Evolutionary conservation across 768 basidiomycete species (phyloP), one percentile per base, ranked within the genome.

Genomic region (Gymnopilus dilepis): DNA sequence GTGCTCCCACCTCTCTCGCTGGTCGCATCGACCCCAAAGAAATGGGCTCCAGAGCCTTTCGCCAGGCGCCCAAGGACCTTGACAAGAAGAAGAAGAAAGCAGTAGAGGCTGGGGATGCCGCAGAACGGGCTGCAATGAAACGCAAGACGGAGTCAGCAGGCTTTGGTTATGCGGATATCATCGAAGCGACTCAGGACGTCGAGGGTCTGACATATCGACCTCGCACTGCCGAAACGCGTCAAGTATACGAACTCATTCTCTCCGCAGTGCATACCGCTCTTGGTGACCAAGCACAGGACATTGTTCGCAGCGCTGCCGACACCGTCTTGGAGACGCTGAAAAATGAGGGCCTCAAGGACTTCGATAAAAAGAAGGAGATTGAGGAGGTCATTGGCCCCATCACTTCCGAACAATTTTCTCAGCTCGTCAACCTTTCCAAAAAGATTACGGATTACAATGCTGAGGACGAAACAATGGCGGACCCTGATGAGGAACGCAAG

Each of bases 401-500:
- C 12, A 75, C 86, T 2, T 85, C 82, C 69, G 95, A 97, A 65
- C 69, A 78, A 19, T 99, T 98, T 74, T 84, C 88, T 6, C 90
- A 94, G 76, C 81, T 99, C 30, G 81, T 98, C 61, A 89, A 78
- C 63, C 78, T 98, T 43, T 86, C 90, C 43, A 98, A 97, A 80
- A 97, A 97, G 80, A 90, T 99, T 38, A 97, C 97, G 0, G 97
- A 99, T 76, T 99, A 94, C 62, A 89, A 89, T 33, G 92, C 88
- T 0, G 93, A 95, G 71, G 94, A 96, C 64, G 94, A 92, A 73
- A 74, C 81, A 17, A 84, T 86, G 76, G 87, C 76, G 0, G 94
- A 95, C 69, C 90, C 90, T 0, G 93, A 94, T 66, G 81, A 83
- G 76, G 94, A 93, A 71, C 80, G 84, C 48, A 89, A 90, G 73